Evolutionary conservation across 345 rosid genomes (phyloP).

Genomic region (Viola odorata): DNA sequence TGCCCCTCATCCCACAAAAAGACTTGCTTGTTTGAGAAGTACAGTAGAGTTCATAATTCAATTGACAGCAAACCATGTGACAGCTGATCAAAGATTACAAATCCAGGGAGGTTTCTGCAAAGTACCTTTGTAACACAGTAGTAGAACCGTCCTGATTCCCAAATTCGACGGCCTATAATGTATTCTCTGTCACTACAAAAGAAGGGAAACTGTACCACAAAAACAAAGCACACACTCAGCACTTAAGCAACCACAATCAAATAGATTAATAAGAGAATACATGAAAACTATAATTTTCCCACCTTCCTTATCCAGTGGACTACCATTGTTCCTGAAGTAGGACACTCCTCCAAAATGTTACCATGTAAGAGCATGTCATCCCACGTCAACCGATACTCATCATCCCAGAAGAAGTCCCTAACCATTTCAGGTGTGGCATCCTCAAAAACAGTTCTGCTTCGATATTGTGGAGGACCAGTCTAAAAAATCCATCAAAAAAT

Average conservation of each 20-base stretch:
- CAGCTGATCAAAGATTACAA: too few species aligned
- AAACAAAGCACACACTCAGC: conserved; percentile 1
- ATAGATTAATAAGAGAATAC: conserved; percentile 6
- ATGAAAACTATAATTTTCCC: conserved; percentile 5
- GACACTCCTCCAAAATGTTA: conserved; percentile 59
- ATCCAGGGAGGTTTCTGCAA: too few species aligned
- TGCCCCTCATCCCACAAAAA: too few species aligned
- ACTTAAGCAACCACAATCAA: conserved; percentile 2
- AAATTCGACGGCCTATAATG: conserved; percentile 87
- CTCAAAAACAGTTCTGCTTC: conserved; percentile 79
- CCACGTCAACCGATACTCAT: conserved; percentile 74
- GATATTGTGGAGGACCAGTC: conserved; percentile 90
- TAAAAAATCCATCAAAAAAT: conserved; percentile 22
- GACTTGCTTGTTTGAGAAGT: too few species aligned
- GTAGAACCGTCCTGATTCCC: conserved; percentile 73
- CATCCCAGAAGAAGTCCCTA: conserved; percentile 99
- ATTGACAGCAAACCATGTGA: too few species aligned
- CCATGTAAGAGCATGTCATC: conserved; percentile 78
- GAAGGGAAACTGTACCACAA: conserved; percentile 78
- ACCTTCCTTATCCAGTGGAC: conserved; percentile 98
- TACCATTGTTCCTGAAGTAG: conserved; percentile 65
- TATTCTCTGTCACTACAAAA: conserved; percentile 96
- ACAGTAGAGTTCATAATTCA: too few species aligned
- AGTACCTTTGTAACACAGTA: conserved; percentile 92
- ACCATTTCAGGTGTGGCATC: conserved; percentile 82